Evolutionary conservation across 495 filamentous ascomycete genomes (phyloP), one percentile per base, ranked within the genome.

Genomic region (Parathielavia appendiculata): DNA sequence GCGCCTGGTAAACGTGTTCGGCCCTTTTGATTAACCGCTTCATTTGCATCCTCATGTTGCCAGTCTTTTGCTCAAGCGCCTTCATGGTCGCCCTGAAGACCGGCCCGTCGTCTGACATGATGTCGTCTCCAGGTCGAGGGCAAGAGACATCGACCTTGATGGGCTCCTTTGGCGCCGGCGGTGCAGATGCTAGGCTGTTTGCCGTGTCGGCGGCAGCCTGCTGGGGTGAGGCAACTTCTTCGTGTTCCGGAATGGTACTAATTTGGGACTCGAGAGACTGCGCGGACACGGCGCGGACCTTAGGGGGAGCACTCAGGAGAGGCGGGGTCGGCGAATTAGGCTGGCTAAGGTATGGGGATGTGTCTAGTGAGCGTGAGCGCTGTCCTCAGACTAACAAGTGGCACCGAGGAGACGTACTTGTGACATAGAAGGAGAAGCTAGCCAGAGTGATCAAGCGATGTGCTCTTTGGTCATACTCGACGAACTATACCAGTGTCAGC

Each of bases 1-100:
- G 95, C 1, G 92, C 86, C 59, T 82, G 75, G 58, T 92, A 82
- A 4, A 90, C 90, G 13, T 89, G 84, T 64, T 97, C 93, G 32
- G 92, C 95, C 61, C 87, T 88, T 63, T 91, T 92, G 44, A 97
- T 75, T 12, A 99, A 86, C 62, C 96, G 95, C 72, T 99, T 99
- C 83, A 97, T 97, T 64, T 90, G 87, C 26, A 80, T 74, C 39
- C 90, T 83, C 85, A 98, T 91, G 65, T 86, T 95, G n/a, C 90
- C 90, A 0, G 92, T 98, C 77, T 96, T 97, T 64, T 92, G 91
- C 69, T 99, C 93, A 36, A 97, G 74, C 1, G 91, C 87, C 69
- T 97, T 97, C 82, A 99, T 95, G 1, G 92, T 97, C 11, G 93
- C 93, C 58, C 93, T 84, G 73, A 99, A 99, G 10, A 99, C 75